Conservation (phyloP, 2,329 filamentous ascomycete genomes). For the Cadophora luteo-olivacea region DNA sequence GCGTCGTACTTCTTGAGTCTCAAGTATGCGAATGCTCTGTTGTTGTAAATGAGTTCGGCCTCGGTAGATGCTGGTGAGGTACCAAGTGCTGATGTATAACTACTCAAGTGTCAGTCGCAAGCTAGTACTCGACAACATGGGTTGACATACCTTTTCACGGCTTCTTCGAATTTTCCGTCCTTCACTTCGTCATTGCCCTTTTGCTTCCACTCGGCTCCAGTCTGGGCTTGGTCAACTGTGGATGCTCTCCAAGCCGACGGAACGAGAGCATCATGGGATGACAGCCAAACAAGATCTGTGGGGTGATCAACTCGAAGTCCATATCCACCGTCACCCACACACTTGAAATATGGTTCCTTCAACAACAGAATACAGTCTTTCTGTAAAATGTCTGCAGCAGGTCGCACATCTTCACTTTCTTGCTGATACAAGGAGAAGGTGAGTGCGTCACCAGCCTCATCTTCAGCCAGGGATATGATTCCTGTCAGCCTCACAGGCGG, state of each 20-base stretch:
- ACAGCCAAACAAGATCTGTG: conserved; percentile 53
- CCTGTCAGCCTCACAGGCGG: conserved; percentile 43
- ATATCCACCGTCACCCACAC: conserved; percentile 48
- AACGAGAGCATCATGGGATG: conserved; percentile 40
- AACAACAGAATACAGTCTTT: conserved; percentile 50
- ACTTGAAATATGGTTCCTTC: conserved; percentile 61
- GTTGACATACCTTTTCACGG: conserved; percentile 26
- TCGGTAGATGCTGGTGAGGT: conserved; percentile 43
- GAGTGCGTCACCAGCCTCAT: conserved; percentile 37
- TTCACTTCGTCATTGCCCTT: conserved; percentile 31
- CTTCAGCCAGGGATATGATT: conserved; percentile 41
- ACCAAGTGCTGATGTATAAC: conserved; percentile 30
- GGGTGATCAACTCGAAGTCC: conserved; percentile 59
- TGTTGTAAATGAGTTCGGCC: conserved; percentile 40
- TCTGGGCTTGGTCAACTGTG: background rate
- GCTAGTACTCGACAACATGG: background rate
- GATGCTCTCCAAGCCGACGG: conserved; percentile 7
- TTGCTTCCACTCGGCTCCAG: conserved; percentile 27
- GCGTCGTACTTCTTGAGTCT: conserved; percentile 46
- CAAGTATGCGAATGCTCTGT: conserved; percentile 46
- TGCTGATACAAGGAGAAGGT: conserved; percentile 53
- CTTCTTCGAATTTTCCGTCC: conserved; percentile 39
- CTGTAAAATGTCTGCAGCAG: conserved; percentile 46
- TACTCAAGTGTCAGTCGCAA: conserved; percentile 4
- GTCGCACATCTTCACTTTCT: conserved; percentile 35